Percentiles rank a stretch among this genome's conserved stretches.
phyloP scores from a whole-genome alignment of 2,329 filamentous ascomycete genomes.

The Hortaea sp. region DNA sequence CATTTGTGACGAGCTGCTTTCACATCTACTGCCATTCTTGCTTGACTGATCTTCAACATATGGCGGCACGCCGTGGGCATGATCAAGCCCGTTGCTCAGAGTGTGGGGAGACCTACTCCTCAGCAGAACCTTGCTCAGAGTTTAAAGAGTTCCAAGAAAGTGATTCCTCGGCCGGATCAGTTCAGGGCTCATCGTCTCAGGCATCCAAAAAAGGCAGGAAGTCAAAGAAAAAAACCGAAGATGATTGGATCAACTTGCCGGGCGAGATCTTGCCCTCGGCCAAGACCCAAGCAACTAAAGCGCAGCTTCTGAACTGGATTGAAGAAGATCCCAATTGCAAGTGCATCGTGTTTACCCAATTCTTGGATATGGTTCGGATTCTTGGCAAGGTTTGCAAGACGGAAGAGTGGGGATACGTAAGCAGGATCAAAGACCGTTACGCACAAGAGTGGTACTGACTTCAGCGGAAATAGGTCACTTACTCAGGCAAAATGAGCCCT shows the following conservation, averaged over 20 bases:
- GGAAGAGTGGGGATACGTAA: conserved; percentile 35
- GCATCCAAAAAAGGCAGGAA: conserved; percentile 8
- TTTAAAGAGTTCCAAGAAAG: background rate
- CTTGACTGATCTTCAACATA: conserved; percentile 24
- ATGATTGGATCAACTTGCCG: conserved; percentile 29
- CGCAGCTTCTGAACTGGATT: conserved; percentile 36
- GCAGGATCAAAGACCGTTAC: too few relatives aligned
- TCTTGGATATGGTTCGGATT: conserved; percentile 39
- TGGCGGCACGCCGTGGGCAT: conserved; percentile 17
- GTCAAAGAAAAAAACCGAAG: conserved; percentile 14
- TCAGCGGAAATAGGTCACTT: conserved; percentile 26
- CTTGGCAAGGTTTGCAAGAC: conserved; percentile 39
- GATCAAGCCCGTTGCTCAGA: conserved; percentile 22
- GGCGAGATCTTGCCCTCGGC: conserved; percentile 33
- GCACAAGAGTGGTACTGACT: too few relatives aligned
- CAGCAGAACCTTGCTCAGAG: conserved; percentile 5
- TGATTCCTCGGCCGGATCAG: too few relatives aligned
- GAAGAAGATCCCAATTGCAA: conserved; percentile 40
- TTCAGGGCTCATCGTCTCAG: too few relatives aligned
- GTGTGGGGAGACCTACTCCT: conserved; percentile 24
- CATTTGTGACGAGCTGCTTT: conserved; percentile 41
- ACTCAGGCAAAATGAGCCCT: conserved; percentile 41
- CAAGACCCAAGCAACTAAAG: conserved; percentile 38
- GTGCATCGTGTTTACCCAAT: conserved; percentile 48
- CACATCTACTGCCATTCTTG: conserved; percentile 49